Conservation (phyloP, 1,284 basidiomycete species). For the Fomitiporia mediterranea region DNA sequence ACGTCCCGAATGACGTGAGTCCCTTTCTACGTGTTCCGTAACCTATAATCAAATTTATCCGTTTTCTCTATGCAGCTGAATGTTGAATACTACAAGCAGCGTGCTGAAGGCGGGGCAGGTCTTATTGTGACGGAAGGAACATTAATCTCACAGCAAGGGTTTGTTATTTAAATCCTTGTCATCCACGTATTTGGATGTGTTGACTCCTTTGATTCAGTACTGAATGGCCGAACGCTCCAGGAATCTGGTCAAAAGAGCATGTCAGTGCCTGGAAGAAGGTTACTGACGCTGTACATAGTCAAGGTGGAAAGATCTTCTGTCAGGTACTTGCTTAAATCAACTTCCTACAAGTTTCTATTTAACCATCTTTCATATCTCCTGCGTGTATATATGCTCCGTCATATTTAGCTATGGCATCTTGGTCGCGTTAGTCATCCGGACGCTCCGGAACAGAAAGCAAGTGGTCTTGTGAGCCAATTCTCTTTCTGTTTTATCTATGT, state of each 20-base stretch:
- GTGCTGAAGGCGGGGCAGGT: constrained; percentile 36
- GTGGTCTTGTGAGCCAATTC: constrained; percentile 18
- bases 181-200: not conserved
- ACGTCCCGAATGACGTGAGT: constrained; percentile 31
- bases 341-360: not conserved
- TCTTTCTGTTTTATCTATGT: not conserved
- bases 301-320: constrained; percentile 36
- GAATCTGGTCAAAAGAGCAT: constrained; percentile 34
- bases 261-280: constrained; percentile 35
- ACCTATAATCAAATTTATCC: not conserved
- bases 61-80: constrained; percentile 26
- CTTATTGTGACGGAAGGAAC: constrained; percentile 43
- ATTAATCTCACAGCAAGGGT: constrained; percentile 40
- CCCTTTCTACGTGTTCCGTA: not conserved
- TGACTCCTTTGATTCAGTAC: constrained; percentile 22
- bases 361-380: not conserved
- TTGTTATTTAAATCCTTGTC: constrained; percentile 14
- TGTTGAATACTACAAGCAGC: constrained; percentile 43
- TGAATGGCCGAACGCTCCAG: constrained; percentile 31
- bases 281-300: constrained; percentile 39
- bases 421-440: constrained; percentile 33
- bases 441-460: constrained; percentile 26
- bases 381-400: too few species aligned
- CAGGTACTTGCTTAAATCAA: constrained; percentile 30
- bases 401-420: constrained; percentile 20